Base-by-base conservation (phyloP, 2,329 filamentous ascomycete species). In the Epichloe gansuensis region DNA sequence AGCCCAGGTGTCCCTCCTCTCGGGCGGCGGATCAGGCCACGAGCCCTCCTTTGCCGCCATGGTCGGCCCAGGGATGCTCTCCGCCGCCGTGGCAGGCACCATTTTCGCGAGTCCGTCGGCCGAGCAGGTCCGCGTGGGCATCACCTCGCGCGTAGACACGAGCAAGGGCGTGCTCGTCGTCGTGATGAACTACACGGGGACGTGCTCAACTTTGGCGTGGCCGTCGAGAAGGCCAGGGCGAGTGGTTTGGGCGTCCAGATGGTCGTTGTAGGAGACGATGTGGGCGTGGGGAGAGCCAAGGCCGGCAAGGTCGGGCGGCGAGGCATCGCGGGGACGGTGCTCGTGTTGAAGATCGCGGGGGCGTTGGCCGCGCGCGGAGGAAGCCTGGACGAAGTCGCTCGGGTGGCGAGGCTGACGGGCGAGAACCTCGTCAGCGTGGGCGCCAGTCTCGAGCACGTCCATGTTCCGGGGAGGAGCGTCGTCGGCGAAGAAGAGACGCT, bases 161-260 rank as follows among this genome's bases (percentile, higher is more conserved):
- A 75, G 78, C 45, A 78, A 81, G 56, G 91, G 91, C 25, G 86
- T 95, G 1, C 68, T 96, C 42, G 86, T 95, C n/a, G 84, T 91
- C 5, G 87, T 95, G 34, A 95, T 95, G 88, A 96, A 96, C 68
- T 95, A 95, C 69, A 95, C 89, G 1, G 87, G 87, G 87, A 91
- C 66, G 81, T 95, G 51, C 77, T 96, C 59, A 94, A 95, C 71
- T 96, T 96, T 65, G 91, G 90, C 52, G 85, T 96, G 78, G 91
- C 85, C 0, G 88, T 93, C 8, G 91, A 96, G 69, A 95, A 95
- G 72, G 90, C 90, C 15, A 84, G 86, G 54, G 89, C 89, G 1
- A 80, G 82, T 0, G 91, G 89, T 0, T 69, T 89, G 25, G 71
- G 82, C 17, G 86, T 88, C 0, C 87, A 95, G 65, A 95, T 96